Evolutionary conservation across 2,329 filamentous ascomycete genomes (phyloP), one percentile per base, ranked within the genome.

Genomic region (Cladosporium sp.): DNA sequence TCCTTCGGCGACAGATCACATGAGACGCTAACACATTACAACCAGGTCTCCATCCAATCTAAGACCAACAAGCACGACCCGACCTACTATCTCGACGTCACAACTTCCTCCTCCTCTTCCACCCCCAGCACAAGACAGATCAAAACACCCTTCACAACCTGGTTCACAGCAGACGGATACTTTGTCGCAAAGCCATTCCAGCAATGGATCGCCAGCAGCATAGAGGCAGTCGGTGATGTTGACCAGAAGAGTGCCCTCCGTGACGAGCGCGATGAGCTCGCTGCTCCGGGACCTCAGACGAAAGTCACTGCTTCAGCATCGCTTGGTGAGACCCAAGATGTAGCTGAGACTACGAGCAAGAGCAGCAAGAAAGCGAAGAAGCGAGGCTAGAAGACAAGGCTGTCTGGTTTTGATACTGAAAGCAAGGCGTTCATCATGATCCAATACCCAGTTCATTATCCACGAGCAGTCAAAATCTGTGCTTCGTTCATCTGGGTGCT

Each of bases 141-240:
- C 55, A 71, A 77, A 56, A 78, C 79, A 42, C 78, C 85, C 34
- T 92, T 93, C 67, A 80, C 80, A 33, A 76, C 80, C 49, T 93
- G 87, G 86, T 93, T 92, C 61, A 76, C 74, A 2, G 62, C 71
- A 62, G 86, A 95, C 68, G 89, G 89, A 46, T 80, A 78, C 67
- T 90, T 93, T 67, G 79, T 90, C 43, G 79, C 82, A 8, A 75
- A 81, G 59, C 87, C 88, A 5, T 91, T 93, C 71, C 88, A 93
- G 77, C 80, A 84, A 66, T 82, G 88, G 73, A 74, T 93, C 44
- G 87, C 86, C 9, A 78, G 78, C n/a, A 77, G 79, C 38, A 76
- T 92, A 3, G 80, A 83, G 1, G 66, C 79, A 32, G 78, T 92
- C 56, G 87, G 84, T 46, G 77, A 76, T 60, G 77, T 77, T 32